A percentile compares a stretch with the other conserved stretches of the same genome.
These are phyloP conservation scores for Ambrosiella beaveri DNA, from an alignment of 2,329 filamentous ascomycete genomes.

Conservation along the genomic window DNA sequence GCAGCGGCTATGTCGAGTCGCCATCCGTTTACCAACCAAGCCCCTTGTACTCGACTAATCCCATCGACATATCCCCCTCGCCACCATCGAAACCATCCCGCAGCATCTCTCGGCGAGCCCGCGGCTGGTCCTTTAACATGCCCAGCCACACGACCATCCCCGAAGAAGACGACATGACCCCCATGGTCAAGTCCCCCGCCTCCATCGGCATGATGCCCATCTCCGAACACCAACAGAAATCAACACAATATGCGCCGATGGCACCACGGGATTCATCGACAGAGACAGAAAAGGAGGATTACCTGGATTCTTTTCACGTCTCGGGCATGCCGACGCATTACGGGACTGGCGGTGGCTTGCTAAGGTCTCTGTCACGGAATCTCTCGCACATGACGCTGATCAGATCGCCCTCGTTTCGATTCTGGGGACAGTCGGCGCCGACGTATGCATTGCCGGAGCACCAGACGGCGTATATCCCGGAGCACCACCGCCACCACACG, in stretches of 20 bases:
- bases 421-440: not conserved
- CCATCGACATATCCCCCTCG: not conserved
- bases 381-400: not conserved
- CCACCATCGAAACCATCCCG: not conserved
- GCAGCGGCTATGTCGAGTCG: not conserved
- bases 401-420: not conserved
- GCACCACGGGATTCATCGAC: not conserved
- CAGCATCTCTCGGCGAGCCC: not conserved
- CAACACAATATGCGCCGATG: not conserved
- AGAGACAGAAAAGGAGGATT: not conserved
- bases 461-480: not conserved
- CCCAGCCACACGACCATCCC: not conserved
- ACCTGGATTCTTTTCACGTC: not conserved
- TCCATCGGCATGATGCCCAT: not conserved
- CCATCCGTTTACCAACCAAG: too few species aligned
- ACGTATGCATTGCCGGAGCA: not conserved
- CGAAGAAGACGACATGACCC: slow-evolving; percentile 3
- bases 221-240: not conserved
- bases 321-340: not conserved
- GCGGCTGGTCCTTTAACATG: not conserved
- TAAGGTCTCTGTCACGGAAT: not conserved
- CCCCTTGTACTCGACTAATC: not conserved
- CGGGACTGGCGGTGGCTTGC: not conserved
- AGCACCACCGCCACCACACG: not conserved
- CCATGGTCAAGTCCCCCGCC: not conserved